Evolutionary conservation across 257 asterid genomes (phyloP).

Genomic region (Gentiana straminea): DNA sequence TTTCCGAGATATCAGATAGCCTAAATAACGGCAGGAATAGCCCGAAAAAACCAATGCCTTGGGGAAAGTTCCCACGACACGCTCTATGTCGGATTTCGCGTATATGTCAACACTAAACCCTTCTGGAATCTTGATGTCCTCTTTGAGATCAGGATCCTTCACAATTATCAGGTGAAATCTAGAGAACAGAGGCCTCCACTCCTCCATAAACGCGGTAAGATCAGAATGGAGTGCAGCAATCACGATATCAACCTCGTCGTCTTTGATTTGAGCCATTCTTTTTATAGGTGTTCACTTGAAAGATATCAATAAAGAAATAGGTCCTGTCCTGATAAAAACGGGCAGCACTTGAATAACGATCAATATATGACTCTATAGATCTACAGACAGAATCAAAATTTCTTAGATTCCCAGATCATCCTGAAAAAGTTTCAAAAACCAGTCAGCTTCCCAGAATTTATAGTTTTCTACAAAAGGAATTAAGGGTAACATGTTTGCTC

Average conservation of each 20-base stretch:
- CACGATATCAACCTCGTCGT: constrained; percentile 32
- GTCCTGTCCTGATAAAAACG: constrained; percentile 2
- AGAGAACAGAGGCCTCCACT: constrained; percentile 70
- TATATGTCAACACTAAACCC: constrained; percentile 58
- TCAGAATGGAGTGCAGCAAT: constrained; percentile 32
- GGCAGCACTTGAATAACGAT: neutral
- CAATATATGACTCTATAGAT: neutral
- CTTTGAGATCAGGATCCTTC: constrained; percentile 74
- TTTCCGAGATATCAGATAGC: constrained; percentile 68
- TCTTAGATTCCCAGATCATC: constrained; percentile 46
- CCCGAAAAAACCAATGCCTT: constrained; percentile 51
- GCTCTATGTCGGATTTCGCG: constrained; percentile 53
- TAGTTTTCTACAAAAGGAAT: too few relatives aligned
- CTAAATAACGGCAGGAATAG: constrained; percentile 81
- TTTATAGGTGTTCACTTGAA: constrained; percentile 13
- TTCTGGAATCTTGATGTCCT: constrained; percentile 49
- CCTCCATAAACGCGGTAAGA: constrained; percentile 73
- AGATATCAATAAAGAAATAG: constrained; percentile 8
- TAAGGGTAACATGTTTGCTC: too few relatives aligned
- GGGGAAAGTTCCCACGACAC: constrained; percentile 41
- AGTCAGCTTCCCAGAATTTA: neutral
- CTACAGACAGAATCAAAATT: constrained; percentile 26
- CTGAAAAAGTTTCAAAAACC: constrained; percentile 27
- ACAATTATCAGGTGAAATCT: constrained; percentile 75
- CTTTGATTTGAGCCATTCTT: constrained; percentile 35